phyloP scores from a whole-genome alignment of 805 yeast genomes.

The Yamadazyma takamatsuzukensis region DNA sequence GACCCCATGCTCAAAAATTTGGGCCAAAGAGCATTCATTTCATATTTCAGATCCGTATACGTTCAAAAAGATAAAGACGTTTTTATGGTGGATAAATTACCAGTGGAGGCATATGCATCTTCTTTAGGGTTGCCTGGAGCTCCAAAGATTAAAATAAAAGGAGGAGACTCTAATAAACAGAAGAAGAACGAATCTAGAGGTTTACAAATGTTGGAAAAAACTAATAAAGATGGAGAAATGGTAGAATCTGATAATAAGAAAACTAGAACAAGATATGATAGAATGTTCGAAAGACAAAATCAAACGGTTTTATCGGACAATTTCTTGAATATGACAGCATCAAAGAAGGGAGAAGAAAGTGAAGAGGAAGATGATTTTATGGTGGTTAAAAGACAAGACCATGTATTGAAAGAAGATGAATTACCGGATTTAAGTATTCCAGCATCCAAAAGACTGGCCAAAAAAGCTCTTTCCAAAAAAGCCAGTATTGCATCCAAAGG shows the following conservation, averaged over 20 bases:
- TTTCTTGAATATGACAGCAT: slow-evolving; percentile 68
- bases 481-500: slow-evolving; percentile 58
- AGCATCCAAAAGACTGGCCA: slow-evolving; percentile 78
- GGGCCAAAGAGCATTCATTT: slow-evolving; percentile 93
- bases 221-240: slow-evolving; percentile 56
- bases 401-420: slow-evolving; percentile 60
- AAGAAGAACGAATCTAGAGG: slow-evolving; percentile 80
- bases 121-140: slow-evolving; percentile 95
- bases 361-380: slow-evolving; percentile 69
- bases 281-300: slow-evolving; percentile 93
- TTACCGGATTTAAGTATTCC: slow-evolving; percentile 60
- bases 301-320: slow-evolving; percentile 91
- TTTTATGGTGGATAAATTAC: slow-evolving; percentile 72
- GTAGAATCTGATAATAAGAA: slow-evolving; percentile 35
- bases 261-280: slow-evolving; percentile 84
- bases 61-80: slow-evolving; percentile 85
- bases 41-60: slow-evolving; percentile 81
- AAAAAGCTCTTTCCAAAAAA: slow-evolving; percentile 85
- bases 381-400: slow-evolving; percentile 74
- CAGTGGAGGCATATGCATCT: slow-evolving; percentile 79
- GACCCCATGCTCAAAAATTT: slow-evolving; percentile 89
- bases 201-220: slow-evolving; percentile 51
- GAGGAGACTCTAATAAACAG: slow-evolving; percentile 56
- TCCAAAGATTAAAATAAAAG: slow-evolving; percentile 78
- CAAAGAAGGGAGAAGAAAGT: slow-evolving; percentile 22